Percentiles rank a stretch among this genome's conserved stretches.
Conservation (phyloP, 176 grass and related monocot species). For the Avena insularis region DNA sequence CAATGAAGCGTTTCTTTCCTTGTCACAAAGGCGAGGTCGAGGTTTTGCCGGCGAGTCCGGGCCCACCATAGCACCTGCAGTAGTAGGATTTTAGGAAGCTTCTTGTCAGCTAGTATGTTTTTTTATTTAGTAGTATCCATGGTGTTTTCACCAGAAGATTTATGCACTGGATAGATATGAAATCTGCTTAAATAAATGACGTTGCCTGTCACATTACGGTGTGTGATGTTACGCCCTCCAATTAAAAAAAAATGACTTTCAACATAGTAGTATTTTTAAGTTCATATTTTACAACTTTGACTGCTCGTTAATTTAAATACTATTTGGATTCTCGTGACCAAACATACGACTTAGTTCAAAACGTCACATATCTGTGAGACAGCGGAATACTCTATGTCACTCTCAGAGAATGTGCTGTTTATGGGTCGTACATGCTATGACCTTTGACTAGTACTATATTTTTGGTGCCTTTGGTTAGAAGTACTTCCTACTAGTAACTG, state of each 20-base stretch:
- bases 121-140: background rate
- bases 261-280: background rate
- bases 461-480: background rate
- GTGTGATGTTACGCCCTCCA: background rate
- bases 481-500: background rate
- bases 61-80: background rate
- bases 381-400: background rate
- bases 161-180: background rate
- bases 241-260: background rate
- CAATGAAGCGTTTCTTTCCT: constrained; percentile 1
- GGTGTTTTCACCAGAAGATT: background rate
- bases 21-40: background rate
- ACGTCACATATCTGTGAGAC: background rate
- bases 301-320: background rate
- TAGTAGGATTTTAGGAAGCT: constrained; percentile 19
- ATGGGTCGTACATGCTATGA: background rate
- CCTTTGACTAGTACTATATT: constrained; percentile 26
- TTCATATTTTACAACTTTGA: background rate
- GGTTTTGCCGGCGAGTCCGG: background rate
- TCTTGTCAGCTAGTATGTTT: constrained; percentile 6
- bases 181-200: background rate
- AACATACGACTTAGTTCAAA: background rate
- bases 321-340: background rate
- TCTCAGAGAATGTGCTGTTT: constrained; percentile 3
- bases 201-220: background rate